Conservation (phyloP, 257 asterid species). For the Penstemon davidsonii region DNA sequence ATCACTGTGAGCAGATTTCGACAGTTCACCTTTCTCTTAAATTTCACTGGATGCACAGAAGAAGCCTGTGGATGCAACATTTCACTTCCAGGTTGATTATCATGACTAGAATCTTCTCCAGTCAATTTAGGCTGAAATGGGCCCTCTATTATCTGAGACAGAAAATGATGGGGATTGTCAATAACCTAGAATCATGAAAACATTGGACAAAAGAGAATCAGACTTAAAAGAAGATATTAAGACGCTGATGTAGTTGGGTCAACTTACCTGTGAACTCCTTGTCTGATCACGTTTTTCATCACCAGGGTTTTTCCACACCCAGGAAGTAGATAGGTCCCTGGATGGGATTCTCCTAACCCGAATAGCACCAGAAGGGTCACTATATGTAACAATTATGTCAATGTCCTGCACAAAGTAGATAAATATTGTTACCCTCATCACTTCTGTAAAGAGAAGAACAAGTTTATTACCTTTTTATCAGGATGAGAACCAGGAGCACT, state of each 20-base stretch:
- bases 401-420: constrained; percentile 65
- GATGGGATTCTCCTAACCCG: constrained; percentile 63
- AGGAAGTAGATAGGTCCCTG: constrained; percentile 76
- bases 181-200: constrained; percentile 23
- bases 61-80: constrained; percentile 33
- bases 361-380: constrained; percentile 73
- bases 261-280: constrained; percentile 50
- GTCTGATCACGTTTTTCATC: constrained; percentile 43
- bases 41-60: constrained; percentile 69
- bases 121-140: constrained; percentile 34
- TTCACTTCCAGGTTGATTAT: constrained; percentile 36
- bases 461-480: constrained; percentile 59
- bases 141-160: constrained; percentile 49
- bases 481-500: constrained; percentile 41
- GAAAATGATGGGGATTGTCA: constrained; percentile 29
- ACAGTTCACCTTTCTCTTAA: constrained; percentile 69
- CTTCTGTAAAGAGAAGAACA: constrained; percentile 23
- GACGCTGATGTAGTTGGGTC: constrained; percentile 22
- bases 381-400: constrained; percentile 76
- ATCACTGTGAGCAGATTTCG: constrained; percentile 18
- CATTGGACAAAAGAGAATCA: constrained; percentile 26
- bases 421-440: constrained; percentile 26
- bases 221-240: constrained; percentile 17
- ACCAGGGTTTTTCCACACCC: constrained; percentile 83
- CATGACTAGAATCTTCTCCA: constrained; percentile 33